These are phyloP conservation scores for Alternaria angustiovoidea DNA, from an alignment of 2,329 filamentous ascomycete species.

Conservation along the genomic window DNA sequence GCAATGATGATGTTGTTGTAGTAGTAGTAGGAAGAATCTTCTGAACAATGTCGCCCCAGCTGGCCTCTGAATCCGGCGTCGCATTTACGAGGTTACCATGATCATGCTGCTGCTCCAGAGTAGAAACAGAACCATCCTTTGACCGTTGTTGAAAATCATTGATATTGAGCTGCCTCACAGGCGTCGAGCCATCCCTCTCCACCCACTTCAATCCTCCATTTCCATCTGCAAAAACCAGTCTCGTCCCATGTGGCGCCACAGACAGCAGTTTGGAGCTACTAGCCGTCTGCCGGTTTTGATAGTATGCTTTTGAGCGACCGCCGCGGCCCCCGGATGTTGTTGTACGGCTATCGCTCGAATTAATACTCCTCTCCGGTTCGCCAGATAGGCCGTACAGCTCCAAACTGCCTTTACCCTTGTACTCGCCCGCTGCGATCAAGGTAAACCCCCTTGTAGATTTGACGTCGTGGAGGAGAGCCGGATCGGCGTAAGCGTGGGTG, in stretches of 20 bases:
- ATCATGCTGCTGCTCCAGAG: neutral
- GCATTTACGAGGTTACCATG: slow-evolving; percentile 4
- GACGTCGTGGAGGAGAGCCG: slow-evolving; percentile 62
- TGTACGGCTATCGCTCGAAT: slow-evolving; percentile 40
- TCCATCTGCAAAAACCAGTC: slow-evolving; percentile 83
- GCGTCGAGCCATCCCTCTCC: slow-evolving; percentile 76
- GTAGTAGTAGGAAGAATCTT: slow-evolving; percentile 71
- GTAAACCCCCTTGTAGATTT: slow-evolving; percentile 68
- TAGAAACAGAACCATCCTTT: neutral
- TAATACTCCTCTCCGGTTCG: slow-evolving; percentile 38
- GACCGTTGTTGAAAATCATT: slow-evolving; percentile 50
- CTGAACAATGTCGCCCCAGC: slow-evolving; percentile 71
- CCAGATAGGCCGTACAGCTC: slow-evolving; percentile 78
- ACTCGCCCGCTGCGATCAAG: slow-evolving; percentile 84
- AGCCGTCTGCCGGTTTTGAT: slow-evolving; percentile 79
- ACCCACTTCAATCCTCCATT: slow-evolving; percentile 89
- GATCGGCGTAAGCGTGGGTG: slow-evolving; percentile 59
- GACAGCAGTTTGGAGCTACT: slow-evolving; percentile 82
- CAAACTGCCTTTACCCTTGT: slow-evolving; percentile 88
- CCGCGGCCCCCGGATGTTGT: neutral
- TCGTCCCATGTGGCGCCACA: slow-evolving; percentile 80
- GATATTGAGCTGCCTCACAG: slow-evolving; percentile 66
- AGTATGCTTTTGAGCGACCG: slow-evolving; percentile 52
- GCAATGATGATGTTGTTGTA: slow-evolving; percentile 35
- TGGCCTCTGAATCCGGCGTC: neutral